Conservation (phyloP, 495 filamentous ascomycete genomes). For the Penicillium maclennaniae region DNA sequence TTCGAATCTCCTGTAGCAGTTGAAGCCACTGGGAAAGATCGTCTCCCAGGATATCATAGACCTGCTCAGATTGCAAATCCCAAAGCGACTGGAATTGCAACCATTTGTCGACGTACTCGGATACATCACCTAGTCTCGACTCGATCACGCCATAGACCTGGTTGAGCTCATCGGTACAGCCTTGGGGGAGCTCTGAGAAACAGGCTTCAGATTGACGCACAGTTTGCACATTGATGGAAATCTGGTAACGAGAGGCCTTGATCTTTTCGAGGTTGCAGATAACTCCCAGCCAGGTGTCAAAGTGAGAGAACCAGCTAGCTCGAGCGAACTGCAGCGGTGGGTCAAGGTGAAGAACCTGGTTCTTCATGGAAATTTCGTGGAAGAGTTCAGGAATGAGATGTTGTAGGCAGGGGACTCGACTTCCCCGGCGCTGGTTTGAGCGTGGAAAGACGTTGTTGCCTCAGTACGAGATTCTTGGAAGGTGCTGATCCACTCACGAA, state of each 20-base stretch:
- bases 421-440: conserved; percentile 30
- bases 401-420: conserved; percentile 52
- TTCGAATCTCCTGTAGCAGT: conserved; percentile 89
- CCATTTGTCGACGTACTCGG: conserved; percentile 91
- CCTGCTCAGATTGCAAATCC: conserved; percentile 93
- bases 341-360: conserved; percentile 92
- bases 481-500: conserved; percentile 76
- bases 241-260: conserved; percentile 90
- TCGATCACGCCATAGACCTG: conserved; percentile 79
- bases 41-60: conserved; percentile 87
- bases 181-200: conserved; percentile 81
- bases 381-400: conserved; percentile 54
- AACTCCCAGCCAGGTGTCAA: conserved; percentile 88
- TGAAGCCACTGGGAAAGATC: conserved; percentile 90
- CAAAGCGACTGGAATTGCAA: conserved; percentile 97
- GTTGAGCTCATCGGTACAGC: conserved; percentile 71
- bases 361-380: conserved; percentile 92
- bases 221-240: conserved; percentile 64
- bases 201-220: conserved; percentile 59
- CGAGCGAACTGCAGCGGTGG: conserved; percentile 88
- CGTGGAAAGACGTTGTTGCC: conserved; percentile 31
- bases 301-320: conserved; percentile 87
- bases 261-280: conserved; percentile 90
- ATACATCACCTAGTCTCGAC: conserved; percentile 68
- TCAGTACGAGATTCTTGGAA: conserved; percentile 62